Evolutionary conservation across 805 yeast genomes (phyloP).

Genomic region (Lachancea waltii): DNA sequence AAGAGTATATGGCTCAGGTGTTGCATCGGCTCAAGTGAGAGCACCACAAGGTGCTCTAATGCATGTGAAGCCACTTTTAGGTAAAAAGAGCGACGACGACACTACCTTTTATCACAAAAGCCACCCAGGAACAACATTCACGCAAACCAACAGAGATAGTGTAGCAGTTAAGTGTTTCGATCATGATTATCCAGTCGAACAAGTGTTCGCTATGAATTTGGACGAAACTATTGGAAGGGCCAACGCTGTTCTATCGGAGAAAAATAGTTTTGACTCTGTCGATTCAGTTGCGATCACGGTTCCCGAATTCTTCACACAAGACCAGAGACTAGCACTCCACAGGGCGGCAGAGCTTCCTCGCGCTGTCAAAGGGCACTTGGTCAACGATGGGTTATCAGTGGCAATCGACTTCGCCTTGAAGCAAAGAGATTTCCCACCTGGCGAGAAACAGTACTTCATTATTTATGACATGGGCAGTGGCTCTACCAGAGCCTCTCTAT

Average conservation of each 20-base stretch:
- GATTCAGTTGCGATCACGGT: constrained; percentile 69
- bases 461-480: constrained; percentile 93
- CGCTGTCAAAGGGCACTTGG: constrained; percentile 50
- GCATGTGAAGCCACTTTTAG: constrained; percentile 66
- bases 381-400: constrained; percentile 90
- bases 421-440: constrained; percentile 20
- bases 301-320: constrained; percentile 61
- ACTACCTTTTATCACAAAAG: constrained; percentile 41
- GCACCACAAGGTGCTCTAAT: constrained; percentile 65
- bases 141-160: constrained; percentile 43
- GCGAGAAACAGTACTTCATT: constrained; percentile 48
- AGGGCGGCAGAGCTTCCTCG: constrained; percentile 73
- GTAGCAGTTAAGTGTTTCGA: constrained; percentile 46
- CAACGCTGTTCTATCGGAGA: constrained; percentile 47
- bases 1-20: constrained; percentile 73
- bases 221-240: constrained; percentile 63
- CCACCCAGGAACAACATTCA: constrained; percentile 57
- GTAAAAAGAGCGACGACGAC: constrained; percentile 45
- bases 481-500: constrained; percentile 77
- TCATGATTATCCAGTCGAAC: constrained; percentile 58
- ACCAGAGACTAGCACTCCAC: constrained; percentile 61
- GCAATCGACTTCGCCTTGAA: constrained; percentile 68
- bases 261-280: constrained; percentile 41
- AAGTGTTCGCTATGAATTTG: constrained; percentile 76
- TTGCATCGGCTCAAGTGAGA: constrained; percentile 60